phyloP scores from a whole-genome alignment of 1,284 basidiomycete species.

The Porogramme epimiltina region DNA sequence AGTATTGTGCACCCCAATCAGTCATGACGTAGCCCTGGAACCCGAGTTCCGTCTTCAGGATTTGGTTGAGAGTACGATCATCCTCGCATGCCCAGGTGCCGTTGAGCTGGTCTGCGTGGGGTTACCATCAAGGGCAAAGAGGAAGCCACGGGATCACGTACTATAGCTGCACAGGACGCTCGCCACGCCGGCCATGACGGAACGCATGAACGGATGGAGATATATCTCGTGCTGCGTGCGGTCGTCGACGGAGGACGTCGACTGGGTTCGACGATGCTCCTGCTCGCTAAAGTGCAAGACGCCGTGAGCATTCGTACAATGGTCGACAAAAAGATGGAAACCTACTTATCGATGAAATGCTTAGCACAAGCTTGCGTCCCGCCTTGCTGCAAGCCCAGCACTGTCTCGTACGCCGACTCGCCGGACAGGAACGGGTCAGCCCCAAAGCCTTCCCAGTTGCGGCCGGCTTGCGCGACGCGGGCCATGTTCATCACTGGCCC shows the following conservation, averaged over 20 bases:
- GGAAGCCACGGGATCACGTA: slow-evolving; percentile 33
- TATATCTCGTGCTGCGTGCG: slow-evolving; percentile 60
- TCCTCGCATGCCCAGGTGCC: slow-evolving; percentile 82
- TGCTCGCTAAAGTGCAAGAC: too few relatives aligned
- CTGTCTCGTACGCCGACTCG: slow-evolving; percentile 73
- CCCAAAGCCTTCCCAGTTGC: slow-evolving; percentile 89
- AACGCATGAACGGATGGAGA: slow-evolving; percentile 70
- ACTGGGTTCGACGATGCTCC: too few relatives aligned
- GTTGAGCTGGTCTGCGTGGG: slow-evolving; percentile 60
- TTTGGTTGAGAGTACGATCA: slow-evolving; percentile 70
- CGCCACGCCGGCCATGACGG: slow-evolving; percentile 76
- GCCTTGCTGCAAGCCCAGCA: slow-evolving; percentile 71
- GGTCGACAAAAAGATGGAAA: too few relatives aligned
- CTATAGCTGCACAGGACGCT: slow-evolving; percentile 80
- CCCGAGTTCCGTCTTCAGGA: slow-evolving; percentile 79
- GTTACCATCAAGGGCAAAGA: too few relatives aligned
- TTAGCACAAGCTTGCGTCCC: slow-evolving; percentile 83
- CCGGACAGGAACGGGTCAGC: slow-evolving; percentile 77
- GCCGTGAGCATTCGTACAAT: too few relatives aligned
- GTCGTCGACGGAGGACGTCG: too few relatives aligned
- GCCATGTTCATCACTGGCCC: slow-evolving; percentile 75
- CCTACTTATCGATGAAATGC: too few relatives aligned
- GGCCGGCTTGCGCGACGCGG: slow-evolving; percentile 63
- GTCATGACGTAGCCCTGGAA: slow-evolving; percentile 79
- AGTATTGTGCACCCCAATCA: slow-evolving; percentile 67